A percentile compares a stretch with the other conserved stretches of the same genome.
Evolutionary conservation across 2,329 filamentous ascomycete genomes (phyloP).

Genomic region (Gaeumannomyces tritici): DNA sequence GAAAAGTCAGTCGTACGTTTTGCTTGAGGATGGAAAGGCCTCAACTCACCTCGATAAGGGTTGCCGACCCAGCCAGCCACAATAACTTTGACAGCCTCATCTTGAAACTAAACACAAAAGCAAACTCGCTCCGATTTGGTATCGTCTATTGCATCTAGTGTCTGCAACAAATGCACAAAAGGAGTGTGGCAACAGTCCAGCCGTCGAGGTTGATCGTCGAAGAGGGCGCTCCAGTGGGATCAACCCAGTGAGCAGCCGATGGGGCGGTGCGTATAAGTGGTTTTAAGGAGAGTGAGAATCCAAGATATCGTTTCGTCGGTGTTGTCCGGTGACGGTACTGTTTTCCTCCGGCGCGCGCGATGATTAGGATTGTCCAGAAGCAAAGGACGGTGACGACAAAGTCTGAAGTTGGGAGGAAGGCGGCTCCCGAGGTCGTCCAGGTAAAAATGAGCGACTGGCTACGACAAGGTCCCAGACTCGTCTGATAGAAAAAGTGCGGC

Average conservation of each 20-base stretch:
- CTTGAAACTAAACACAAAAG: neutral
- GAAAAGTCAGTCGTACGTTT: neutral
- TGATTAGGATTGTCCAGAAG: neutral
- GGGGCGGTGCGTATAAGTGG: neutral
- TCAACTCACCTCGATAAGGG: constrained; percentile 1
- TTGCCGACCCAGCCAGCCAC: constrained; percentile 1
- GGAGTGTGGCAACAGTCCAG: constrained; percentile 3
- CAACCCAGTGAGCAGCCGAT: neutral
- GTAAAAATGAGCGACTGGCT: neutral
- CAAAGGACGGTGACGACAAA: neutral
- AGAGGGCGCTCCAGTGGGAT: neutral
- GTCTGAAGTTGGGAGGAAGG: neutral
- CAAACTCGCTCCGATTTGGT: constrained; percentile 1
- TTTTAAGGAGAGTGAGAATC: neutral
- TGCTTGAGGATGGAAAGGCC: neutral
- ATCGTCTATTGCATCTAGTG: constrained; percentile 2
- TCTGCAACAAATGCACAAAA: neutral
- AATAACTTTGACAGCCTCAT: constrained; percentile 1
- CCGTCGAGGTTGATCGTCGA: neutral
- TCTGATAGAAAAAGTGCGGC: neutral
- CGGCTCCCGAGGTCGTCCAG: neutral
- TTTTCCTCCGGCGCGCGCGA: neutral
- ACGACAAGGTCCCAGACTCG: neutral
- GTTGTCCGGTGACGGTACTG: neutral
- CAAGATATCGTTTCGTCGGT: neutral